Evolutionary conservation across 441 rosid species (phyloP).

Genomic region (Pelargonium australe): DNA sequence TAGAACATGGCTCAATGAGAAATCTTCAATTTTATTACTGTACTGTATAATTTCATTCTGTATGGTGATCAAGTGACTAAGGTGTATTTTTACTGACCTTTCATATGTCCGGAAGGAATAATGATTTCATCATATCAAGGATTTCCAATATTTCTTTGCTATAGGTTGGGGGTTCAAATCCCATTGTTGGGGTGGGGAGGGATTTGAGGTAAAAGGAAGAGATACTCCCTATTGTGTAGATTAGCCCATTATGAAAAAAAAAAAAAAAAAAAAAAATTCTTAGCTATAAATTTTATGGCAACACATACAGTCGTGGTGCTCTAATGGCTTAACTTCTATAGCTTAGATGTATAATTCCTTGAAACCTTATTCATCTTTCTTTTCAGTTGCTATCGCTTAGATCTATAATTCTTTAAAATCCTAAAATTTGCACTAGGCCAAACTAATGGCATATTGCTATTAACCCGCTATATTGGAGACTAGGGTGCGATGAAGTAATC

Average conservation of each 20-base stretch:
- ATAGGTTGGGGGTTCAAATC: too few relatives aligned
- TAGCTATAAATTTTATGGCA: not conserved
- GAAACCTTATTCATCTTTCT: too few relatives aligned
- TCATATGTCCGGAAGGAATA: not conserved
- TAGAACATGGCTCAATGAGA: not conserved
- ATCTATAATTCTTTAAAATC: not conserved
- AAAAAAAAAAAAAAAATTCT: not conserved
- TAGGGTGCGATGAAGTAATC: not conserved
- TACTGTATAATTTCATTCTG: not conserved
- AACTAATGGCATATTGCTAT: not conserved
- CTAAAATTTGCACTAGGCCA: not conserved
- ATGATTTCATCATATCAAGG: not conserved
- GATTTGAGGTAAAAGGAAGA: not conserved
- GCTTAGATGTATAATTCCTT: too few relatives aligned
- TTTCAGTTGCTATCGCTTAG: too few relatives aligned
- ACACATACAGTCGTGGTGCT: not conserved
- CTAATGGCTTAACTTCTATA: too few relatives aligned
- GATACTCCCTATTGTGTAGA: too few relatives aligned
- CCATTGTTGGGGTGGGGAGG: not conserved
- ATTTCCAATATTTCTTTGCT: too few relatives aligned
- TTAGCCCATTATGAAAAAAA: too few relatives aligned
- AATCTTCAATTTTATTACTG: conserved; percentile 1
- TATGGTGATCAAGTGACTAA: not conserved
- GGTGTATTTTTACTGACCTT: not conserved
- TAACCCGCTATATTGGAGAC: not conserved